Base-by-base conservation (phyloP, 2,329 filamentous ascomycete species). In the Penicillium sclerotigenum region DNA sequence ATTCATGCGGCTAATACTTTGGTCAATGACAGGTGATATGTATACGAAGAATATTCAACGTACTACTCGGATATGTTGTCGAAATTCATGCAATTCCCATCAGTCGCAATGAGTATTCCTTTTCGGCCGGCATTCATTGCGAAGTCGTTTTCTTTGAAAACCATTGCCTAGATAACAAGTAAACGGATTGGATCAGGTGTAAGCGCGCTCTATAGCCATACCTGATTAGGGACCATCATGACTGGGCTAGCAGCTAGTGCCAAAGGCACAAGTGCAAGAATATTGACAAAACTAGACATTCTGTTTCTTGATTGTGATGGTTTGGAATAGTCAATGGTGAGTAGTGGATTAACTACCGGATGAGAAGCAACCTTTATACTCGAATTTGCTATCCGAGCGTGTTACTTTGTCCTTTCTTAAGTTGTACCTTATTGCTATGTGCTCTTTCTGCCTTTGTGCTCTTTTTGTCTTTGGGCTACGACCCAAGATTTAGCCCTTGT, bases 71-170 rank as follows among this genome's bases (percentile, higher is more conserved):
- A 18, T n/a, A 52, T n/a, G 14, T 7, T 46, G 24, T 52, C 41
- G 10, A 52, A 28, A 11, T 52, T 38, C 22, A 38, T 29, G 33
- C 50, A 52, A 18, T 37, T 52, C 9, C 41, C 50, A 47, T 52
- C 41, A 22, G 50, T 13, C 10, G 34, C 10, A 10, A 52, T 4
- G 8, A 8, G n/a, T 5, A 38, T 24, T 14, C 50, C 50, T 10
- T 16, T 29, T 38, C 31, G 18, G 3, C 40, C 33, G 9, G 31
- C 18, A n/a, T 47, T 46, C 24, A 31, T 24, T 26, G 50, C 41
- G n/a, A 22, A 52, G 31, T 47, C 50, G 4, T 26, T 29, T 28
- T 52, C 50, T 29, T 52, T 52, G 33, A 52, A 47, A n/a, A 52
- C n/a, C 50, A 52, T 52, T 24, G 33, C 8, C 50, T 47, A 31